A percentile compares a stretch with the other conserved stretches of the same genome.
Conservation (phyloP, 2,329 filamentous ascomycete species). For the Monilinia laxa region DNA sequence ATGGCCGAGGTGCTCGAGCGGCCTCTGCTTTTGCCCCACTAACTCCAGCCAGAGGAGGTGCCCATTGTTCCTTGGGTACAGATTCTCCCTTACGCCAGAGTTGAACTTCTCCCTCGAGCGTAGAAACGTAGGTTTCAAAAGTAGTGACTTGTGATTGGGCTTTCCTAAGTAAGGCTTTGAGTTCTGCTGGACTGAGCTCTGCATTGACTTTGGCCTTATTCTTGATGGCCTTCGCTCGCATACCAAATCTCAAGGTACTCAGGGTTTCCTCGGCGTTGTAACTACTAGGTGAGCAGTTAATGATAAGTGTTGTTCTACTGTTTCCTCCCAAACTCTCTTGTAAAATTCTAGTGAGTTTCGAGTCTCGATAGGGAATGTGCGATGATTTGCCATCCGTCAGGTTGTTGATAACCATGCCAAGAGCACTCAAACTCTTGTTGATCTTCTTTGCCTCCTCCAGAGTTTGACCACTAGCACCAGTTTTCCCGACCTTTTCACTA, state of each 20-base stretch:
- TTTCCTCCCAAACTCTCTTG: constrained; percentile 98
- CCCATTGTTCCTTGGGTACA: constrained; percentile 89
- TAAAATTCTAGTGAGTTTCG: constrained; percentile 92
- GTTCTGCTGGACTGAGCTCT: constrained; percentile 90
- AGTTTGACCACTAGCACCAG: constrained; percentile 93
- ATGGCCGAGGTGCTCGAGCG: constrained; percentile 50
- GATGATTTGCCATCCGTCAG: constrained; percentile 96
- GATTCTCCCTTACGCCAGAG: constrained; percentile 84
- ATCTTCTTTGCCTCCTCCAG: constrained; percentile 99
- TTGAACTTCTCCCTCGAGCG: constrained; percentile 79
- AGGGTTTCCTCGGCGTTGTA: constrained; percentile 97
- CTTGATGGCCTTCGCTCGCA: constrained; percentile 97
- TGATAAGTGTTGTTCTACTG: constrained; percentile 95
- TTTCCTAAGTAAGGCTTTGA: constrained; percentile 91
- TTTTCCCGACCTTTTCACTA: constrained; percentile 98
- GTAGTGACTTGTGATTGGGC: constrained; percentile 85
- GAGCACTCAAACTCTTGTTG: constrained; percentile 97
- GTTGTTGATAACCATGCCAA: constrained; percentile 99
- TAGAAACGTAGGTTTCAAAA: constrained; percentile 83
- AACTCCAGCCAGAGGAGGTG: constrained; percentile 60
- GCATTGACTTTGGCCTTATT: constrained; percentile 99
- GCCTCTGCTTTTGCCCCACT: constrained; percentile 50
- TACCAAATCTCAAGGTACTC: constrained; percentile 89
- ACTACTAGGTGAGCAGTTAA: constrained; percentile 98
- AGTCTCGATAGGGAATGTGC: constrained; percentile 95